Percentiles rank a stretch among this genome's conserved stretches.
Evolutionary conservation across 202 grass and related monocot genomes (phyloP).

Genomic region (Carex sylvatica): DNA sequence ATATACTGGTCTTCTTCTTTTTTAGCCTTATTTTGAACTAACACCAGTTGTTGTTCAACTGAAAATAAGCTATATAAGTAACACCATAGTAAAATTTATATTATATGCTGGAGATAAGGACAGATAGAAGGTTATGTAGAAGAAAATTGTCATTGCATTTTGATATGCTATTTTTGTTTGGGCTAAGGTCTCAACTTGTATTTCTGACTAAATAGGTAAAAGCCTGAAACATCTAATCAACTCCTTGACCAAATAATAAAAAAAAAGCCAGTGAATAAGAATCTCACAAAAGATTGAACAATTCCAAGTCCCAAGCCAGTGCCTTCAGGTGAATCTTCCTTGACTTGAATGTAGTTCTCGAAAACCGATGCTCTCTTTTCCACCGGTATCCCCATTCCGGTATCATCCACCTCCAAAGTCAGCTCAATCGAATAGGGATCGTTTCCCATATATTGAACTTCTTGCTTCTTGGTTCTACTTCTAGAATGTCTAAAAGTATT

Average conservation of each 20-base stretch:
- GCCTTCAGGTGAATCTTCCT: slow-evolving; percentile 53
- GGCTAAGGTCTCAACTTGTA: not conserved
- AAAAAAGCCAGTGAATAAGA: not conserved
- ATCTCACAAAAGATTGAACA: slow-evolving; percentile 78
- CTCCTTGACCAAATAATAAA: not conserved
- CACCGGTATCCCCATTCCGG: slow-evolving; percentile 57
- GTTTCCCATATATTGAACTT: slow-evolving; percentile 2
- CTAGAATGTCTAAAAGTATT: slow-evolving; percentile 26
- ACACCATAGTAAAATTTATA: not conserved
- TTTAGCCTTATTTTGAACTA: not conserved
- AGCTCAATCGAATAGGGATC: slow-evolving; percentile 42
- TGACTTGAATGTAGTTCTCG: slow-evolving; percentile 83
- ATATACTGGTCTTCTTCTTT: not conserved
- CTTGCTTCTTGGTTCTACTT: not conserved
- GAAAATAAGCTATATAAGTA: not conserved
- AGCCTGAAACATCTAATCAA: not conserved
- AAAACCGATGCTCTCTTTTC: slow-evolving; percentile 72
- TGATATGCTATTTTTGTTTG: not conserved
- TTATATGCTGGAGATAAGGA: not conserved
- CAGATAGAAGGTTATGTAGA: no score
- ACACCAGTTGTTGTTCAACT: not conserved
- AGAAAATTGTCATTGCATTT: not conserved
- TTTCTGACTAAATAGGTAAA: no score
- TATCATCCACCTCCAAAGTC: slow-evolving; percentile 72
- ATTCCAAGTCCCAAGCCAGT: slow-evolving; percentile 86